These are phyloP conservation scores for Nephelium lappaceum DNA, from an alignment of 345 rosid genomes.

Conservation along the genomic window DNA sequence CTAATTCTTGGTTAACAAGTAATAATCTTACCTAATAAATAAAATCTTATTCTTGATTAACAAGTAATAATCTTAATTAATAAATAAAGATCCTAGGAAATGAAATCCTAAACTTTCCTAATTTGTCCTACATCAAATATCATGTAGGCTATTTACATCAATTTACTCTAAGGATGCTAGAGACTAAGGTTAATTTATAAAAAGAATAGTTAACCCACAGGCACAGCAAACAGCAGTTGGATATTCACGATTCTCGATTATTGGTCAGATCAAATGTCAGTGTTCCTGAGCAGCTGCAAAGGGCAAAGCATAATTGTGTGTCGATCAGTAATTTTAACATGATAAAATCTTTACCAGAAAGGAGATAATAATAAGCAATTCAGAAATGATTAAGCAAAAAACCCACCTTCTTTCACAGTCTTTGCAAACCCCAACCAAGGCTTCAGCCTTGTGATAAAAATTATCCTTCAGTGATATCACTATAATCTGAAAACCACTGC, in stretches of 20 bases:
- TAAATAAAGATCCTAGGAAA: no score
- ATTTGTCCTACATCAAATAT: no score
- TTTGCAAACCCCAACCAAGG: conserved; percentile 91
- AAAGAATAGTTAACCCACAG: background rate
- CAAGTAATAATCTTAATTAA: no score
- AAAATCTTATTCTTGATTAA: no score
- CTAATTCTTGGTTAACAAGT: no score
- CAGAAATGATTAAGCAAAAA: background rate
- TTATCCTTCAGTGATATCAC: conserved; percentile 97
- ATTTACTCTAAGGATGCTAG: background rate
- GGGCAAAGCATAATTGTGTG: background rate
- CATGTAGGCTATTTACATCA: conserved; percentile 11
- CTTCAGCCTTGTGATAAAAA: conserved; percentile 96
- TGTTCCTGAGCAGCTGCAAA: conserved; percentile 88
- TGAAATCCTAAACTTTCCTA: no score
- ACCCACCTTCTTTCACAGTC: conserved; percentile 79
- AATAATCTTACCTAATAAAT: no score
- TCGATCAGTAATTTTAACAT: background rate
- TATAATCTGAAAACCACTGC: conserved; percentile 77
- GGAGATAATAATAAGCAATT: background rate
- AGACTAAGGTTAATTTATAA: conserved; percentile 1
- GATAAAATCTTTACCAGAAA: no score
- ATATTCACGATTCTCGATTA: conserved; percentile 53
- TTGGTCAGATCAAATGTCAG: conserved; percentile 83
- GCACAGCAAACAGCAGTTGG: background rate